Percentiles rank a stretch among this genome's conserved stretches.
phyloP scores from a whole-genome alignment of 371 early-diverging fungal species.

The Saksenaea oblongispora region DNA sequence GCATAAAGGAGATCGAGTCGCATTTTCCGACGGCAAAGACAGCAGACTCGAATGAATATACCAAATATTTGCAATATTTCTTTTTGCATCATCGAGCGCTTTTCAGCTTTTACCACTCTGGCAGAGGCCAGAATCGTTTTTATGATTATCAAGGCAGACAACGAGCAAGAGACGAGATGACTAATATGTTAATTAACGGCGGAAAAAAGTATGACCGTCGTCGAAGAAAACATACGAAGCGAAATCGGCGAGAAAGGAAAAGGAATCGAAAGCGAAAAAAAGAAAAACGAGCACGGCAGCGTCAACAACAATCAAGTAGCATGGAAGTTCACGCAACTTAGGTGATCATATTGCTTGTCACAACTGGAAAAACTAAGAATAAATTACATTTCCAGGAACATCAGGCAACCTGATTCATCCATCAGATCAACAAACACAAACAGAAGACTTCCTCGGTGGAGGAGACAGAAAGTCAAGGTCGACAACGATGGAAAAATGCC shows the following conservation, averaged over 20 bases:
- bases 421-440: background rate
- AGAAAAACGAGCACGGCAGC: background rate
- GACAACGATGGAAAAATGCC: constrained; percentile 4
- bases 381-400: background rate
- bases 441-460: background rate
- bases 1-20: background rate
- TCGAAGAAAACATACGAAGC: constrained; percentile 3
- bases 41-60: background rate
- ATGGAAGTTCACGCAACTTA: background rate
- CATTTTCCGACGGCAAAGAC: background rate
- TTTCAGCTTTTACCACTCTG: background rate
- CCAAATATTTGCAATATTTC: background rate
- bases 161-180: constrained; percentile 8
- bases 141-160: constrained; percentile 16
- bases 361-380: background rate
- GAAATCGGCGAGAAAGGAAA: background rate
- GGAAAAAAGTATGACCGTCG: constrained; percentile 4
- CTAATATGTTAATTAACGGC: constrained; percentile 14
- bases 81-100: background rate
- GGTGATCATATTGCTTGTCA: background rate
- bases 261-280: background rate
- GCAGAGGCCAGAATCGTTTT: background rate
- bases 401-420: background rate
- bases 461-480: background rate
- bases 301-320: background rate